These are phyloP conservation scores for Boletus eberwhitei DNA, from an alignment of 768 basidiomycete genomes.

Conservation along the genomic window DNA sequence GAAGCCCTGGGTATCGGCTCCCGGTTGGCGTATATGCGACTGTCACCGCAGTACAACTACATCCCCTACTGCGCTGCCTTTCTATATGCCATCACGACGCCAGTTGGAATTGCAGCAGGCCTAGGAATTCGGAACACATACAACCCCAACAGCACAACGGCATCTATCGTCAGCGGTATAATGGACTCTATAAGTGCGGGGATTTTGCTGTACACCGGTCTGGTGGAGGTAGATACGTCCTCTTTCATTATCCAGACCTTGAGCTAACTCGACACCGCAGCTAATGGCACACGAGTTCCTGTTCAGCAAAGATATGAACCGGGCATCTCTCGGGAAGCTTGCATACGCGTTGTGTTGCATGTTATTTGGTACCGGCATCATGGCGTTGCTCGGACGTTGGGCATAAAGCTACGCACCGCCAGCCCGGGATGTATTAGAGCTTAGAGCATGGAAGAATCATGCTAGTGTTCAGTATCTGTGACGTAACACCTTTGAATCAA, in stretches of 20 bases:
- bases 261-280: slow-evolving; percentile 33
- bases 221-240: slow-evolving; percentile 61
- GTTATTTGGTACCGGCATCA: slow-evolving; percentile 79
- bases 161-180: slow-evolving; percentile 79
- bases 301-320: slow-evolving; percentile 83
- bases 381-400: slow-evolving; percentile 90
- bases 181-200: slow-evolving; percentile 85
- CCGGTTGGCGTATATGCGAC: slow-evolving; percentile 72
- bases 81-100: slow-evolving; percentile 76
- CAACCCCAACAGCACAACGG: slow-evolving; percentile 73
- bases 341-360: slow-evolving; percentile 74
- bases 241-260: background rate
- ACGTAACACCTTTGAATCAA: background rate
- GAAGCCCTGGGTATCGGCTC: slow-evolving; percentile 94
- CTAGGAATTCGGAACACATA: slow-evolving; percentile 74
- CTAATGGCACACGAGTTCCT: slow-evolving; percentile 93
- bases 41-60: slow-evolving; percentile 52
- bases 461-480: background rate
- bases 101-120: slow-evolving; percentile 84
- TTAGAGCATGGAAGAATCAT: background rate
- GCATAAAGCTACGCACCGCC: slow-evolving; percentile 43
- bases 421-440: background rate
- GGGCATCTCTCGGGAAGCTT: slow-evolving; percentile 61
- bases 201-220: slow-evolving; percentile 82
- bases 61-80: slow-evolving; percentile 59